phyloP scores from a whole-genome alignment of 768 basidiomycete species.

The Lepiota brunneoincarnata region DNA sequence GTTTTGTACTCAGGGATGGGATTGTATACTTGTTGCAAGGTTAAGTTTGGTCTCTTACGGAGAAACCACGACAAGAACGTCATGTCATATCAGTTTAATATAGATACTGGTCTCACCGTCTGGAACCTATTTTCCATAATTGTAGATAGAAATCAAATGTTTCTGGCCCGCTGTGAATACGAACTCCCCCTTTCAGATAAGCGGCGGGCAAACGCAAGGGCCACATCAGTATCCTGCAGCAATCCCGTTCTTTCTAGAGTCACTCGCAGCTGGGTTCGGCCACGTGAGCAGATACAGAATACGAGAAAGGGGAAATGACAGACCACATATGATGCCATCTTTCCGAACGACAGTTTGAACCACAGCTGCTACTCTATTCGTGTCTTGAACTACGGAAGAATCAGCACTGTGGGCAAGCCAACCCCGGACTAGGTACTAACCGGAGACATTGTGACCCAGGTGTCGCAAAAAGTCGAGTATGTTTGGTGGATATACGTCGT shows the following conservation, averaged over 20 bases:
- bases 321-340: conserved; percentile 60
- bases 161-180: background rate
- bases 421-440: conserved; percentile 32
- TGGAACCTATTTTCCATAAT: background rate
- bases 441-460: conserved; percentile 70
- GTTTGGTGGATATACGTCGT: conserved; percentile 54
- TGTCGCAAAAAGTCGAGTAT: conserved; percentile 53
- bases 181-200: background rate
- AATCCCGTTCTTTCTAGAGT: conserved; percentile 17
- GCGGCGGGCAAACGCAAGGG: background rate
- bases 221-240: conserved; percentile 14
- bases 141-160: background rate
- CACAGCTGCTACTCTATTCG: conserved; percentile 72
- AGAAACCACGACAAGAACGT: conserved; percentile 5
- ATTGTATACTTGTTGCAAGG: background rate
- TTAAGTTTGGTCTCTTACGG: conserved; percentile 1
- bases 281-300: conserved; percentile 3
- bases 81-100: background rate
- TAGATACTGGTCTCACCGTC: background rate
- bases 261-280: conserved; percentile 10
- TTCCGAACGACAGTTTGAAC: conserved; percentile 62
- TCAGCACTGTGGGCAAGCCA: background rate
- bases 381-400: conserved; percentile 48
- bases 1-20: background rate
- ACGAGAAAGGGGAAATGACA: background rate